Conservation (phyloP, 768 basidiomycete species). For the Clavaria fumosa region DNA sequence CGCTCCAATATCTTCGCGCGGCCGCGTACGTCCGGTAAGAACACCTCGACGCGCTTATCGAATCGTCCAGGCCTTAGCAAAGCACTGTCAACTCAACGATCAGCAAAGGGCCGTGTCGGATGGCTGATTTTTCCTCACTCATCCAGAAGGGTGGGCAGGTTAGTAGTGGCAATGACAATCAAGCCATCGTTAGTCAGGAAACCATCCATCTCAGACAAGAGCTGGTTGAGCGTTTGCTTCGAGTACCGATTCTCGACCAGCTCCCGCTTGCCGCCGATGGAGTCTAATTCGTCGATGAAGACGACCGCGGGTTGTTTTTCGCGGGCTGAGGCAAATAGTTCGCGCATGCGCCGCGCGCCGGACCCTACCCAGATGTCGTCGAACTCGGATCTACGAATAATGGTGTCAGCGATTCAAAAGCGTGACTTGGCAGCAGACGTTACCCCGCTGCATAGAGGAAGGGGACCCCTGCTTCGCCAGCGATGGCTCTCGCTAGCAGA, state of each 20-base stretch:
- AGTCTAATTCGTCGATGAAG: slow-evolving; percentile 95
- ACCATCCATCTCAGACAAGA: slow-evolving; percentile 95
- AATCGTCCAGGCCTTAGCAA: slow-evolving; percentile 94
- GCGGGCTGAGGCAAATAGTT: slow-evolving; percentile 85
- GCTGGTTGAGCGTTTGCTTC: slow-evolving; percentile 91
- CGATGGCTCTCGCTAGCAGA: slow-evolving; percentile 90
- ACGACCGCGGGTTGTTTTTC: slow-evolving; percentile 95
- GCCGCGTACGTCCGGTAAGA: slow-evolving; percentile 87
- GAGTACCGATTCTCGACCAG: slow-evolving; percentile 75
- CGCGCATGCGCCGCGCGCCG: slow-evolving; percentile 88
- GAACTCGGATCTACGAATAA: slow-evolving; percentile 60
- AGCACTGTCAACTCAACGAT: slow-evolving; percentile 35
- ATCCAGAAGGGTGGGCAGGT: slow-evolving; percentile 91
- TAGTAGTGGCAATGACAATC: slow-evolving; percentile 94
- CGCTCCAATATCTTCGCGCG: slow-evolving; percentile 87
- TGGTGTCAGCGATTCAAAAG: slow-evolving; percentile 1
- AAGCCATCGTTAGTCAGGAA: slow-evolving; percentile 89
- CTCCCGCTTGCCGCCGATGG: slow-evolving; percentile 81
- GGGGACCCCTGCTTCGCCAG: slow-evolving; percentile 94
- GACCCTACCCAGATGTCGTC: slow-evolving; percentile 98
- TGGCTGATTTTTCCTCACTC: slow-evolving; percentile 34
- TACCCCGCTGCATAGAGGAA: slow-evolving; percentile 95
- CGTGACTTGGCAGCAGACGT: slow-evolving; percentile 12
- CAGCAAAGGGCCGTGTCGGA: slow-evolving; percentile 4
- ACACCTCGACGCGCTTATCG: slow-evolving; percentile 84